Conservation (phyloP, 345 rosid genomes). For the Erodium maritimum region DNA sequence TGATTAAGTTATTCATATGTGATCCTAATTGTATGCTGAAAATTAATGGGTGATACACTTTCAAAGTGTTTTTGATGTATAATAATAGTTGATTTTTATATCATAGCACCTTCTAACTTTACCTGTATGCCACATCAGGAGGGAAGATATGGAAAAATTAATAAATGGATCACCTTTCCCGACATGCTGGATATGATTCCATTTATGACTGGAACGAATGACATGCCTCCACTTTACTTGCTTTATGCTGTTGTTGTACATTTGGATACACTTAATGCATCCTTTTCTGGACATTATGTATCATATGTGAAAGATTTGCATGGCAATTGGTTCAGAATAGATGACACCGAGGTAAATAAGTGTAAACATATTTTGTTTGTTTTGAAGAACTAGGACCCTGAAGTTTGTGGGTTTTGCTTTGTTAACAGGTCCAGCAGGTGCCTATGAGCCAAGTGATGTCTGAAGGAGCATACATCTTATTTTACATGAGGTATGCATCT, state of each 20-base stretch:
- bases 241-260: slow-evolving; percentile 78
- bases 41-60: too few species aligned
- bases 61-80: too few species aligned
- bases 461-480: slow-evolving; percentile 83
- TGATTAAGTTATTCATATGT: slow-evolving; percentile 2
- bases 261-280: slow-evolving; percentile 72
- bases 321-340: slow-evolving; percentile 70
- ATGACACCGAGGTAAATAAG: slow-evolving; percentile 57
- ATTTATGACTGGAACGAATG: slow-evolving; percentile 57
- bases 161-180: slow-evolving; percentile 67
- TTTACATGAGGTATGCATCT: slow-evolving; percentile 58
- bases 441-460: slow-evolving; percentile 81
- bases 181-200: slow-evolving; percentile 80
- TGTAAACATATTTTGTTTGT: too few species aligned
- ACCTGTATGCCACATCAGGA: slow-evolving; percentile 32
- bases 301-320: slow-evolving; percentile 61
- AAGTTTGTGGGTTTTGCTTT: slow-evolving; percentile 3
- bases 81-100: too few species aligned
- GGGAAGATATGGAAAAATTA: slow-evolving; percentile 68
- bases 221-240: slow-evolving; percentile 64
- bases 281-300: slow-evolving; percentile 75
- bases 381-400: not conserved
- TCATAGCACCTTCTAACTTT: not conserved
- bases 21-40: not conserved
- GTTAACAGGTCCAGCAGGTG: slow-evolving; percentile 53